Evolutionary conservation across 225 moss, liverwort and hornwort genomes (phyloP), one percentile per base, ranked within the genome.

Genomic region (Sphagnum contortum): DNA sequence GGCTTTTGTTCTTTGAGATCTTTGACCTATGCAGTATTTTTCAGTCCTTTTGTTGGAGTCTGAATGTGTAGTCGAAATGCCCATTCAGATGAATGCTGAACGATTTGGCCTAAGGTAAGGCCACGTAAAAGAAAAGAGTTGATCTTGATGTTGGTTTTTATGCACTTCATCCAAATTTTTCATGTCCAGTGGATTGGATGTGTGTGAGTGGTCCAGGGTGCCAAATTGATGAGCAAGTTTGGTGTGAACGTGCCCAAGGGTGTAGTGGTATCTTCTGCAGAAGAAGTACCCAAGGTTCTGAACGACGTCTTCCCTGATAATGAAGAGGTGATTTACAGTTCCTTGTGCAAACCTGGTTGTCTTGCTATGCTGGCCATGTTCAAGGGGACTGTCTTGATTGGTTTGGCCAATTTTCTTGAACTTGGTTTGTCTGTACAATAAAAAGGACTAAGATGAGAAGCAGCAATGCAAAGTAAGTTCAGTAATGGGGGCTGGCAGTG

Each of bases 211-310:
- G 29, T 45, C 9, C 77, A 82, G 73, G 86, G 90, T 12, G 90
- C 88, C 45, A 71, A 61, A 3, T 75, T 96, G 72, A 92, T 96
- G 96, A 82, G 92, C 70, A 83, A 90, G 74, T 92, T 78, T 66
- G 96, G 96, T 45, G 87, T 96, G 60, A 88, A 96, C 68, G 92
- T 96, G 45, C 92, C 92, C 44, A 90, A 89, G 66, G 96, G 96
- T 6, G 90, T 83, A 4, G 92, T 92, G 7, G 83, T 87, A 13
- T 85, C 92, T n/a, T 88, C 87, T 4, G 50, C 47, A 2, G 64
- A 53, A 8, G 90, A 96, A 68, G 76, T 96, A 50, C 4, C 80
- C 8, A 64, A 78, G 51, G 84, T 76, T 68, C 80, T 96, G 6
- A 29, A 79, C 74, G 73, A 76, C 69, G 52, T 85, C 4, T 90